Evolutionary conservation across 1,284 basidiomycete species (phyloP).

Genomic region (Phellinidium pouzarii): DNA sequence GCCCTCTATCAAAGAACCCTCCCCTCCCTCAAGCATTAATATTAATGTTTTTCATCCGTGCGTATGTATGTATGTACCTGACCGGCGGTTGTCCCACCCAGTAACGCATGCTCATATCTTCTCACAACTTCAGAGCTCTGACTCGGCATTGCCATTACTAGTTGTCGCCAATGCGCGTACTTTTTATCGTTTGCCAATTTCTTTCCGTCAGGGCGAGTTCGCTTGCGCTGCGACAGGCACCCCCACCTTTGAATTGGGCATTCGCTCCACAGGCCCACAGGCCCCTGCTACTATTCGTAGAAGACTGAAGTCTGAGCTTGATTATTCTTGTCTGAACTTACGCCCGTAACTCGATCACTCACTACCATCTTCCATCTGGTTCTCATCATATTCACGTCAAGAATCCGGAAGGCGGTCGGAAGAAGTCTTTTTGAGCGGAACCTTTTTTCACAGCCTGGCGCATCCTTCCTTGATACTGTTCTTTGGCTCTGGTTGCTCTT

Average conservation of each 20-base stretch:
- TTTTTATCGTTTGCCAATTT: too few relatives aligned
- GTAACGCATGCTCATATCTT: too few relatives aligned
- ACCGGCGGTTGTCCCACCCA: not conserved
- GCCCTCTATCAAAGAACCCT: slow-evolving; percentile 14
- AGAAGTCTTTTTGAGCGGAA: slow-evolving; percentile 7
- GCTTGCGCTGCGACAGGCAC: too few relatives aligned
- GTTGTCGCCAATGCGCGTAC: too few relatives aligned
- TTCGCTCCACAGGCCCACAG: too few relatives aligned
- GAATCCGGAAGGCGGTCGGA: not conserved
- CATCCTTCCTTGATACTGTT: too few relatives aligned
- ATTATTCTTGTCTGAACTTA: not conserved
- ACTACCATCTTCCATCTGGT: not conserved
- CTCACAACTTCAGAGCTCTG: too few relatives aligned
- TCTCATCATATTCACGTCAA: not conserved
- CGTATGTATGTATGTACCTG: not conserved
- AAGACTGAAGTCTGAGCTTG: not conserved
- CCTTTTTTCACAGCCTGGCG: slow-evolving; percentile 6
- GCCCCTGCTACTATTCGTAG: not conserved
- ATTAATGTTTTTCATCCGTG: not conserved
- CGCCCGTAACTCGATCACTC: not conserved
- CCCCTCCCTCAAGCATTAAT: slow-evolving; percentile 6
- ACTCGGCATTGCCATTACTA: too few relatives aligned
- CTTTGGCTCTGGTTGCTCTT: not conserved
- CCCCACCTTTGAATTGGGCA: too few relatives aligned
- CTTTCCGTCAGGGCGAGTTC: too few relatives aligned